phyloP scores from a whole-genome alignment of 225 moss, liverwort and hornwort genomes.

The Climacium dendroides region DNA sequence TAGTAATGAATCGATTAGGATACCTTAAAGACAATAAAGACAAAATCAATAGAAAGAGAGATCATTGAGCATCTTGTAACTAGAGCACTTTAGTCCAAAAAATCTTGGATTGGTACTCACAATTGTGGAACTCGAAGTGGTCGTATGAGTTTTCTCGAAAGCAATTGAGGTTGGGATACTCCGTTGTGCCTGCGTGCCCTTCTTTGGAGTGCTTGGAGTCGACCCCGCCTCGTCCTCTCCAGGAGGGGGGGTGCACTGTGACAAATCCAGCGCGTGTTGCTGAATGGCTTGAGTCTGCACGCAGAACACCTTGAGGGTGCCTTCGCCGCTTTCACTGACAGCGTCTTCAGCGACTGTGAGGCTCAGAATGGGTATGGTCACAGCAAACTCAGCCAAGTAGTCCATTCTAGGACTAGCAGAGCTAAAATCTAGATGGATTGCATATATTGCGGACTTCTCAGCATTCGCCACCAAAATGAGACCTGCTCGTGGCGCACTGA shows the following conservation, averaged over 20 bases:
- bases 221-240: conserved; percentile 31
- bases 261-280: conserved; percentile 61
- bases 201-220: conserved; percentile 23
- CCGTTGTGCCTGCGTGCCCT: not conserved
- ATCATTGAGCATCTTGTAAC: not conserved
- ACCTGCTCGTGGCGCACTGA: conserved; percentile 42
- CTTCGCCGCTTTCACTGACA: conserved; percentile 54
- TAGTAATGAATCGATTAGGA: not conserved
- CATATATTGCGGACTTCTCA: conserved; percentile 63
- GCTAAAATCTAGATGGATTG: conserved; percentile 53
- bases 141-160: conserved; percentile 19
- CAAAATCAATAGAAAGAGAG: not conserved
- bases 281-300: conserved; percentile 86
- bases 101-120: not conserved
- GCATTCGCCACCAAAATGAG: conserved; percentile 65
- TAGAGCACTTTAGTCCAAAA: not conserved
- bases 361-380: conserved; percentile 64
- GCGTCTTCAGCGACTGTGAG: conserved; percentile 62
- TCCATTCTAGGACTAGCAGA: conserved; percentile 52
- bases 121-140: not conserved
- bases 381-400: conserved; percentile 73
- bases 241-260: conserved; percentile 43
- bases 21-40: not conserved
- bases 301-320: conserved; percentile 67
- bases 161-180: not conserved